A percentile compares a stretch with the other conserved stretches of the same genome.
These are phyloP conservation scores for Viridothelium virens DNA, from an alignment of 495 filamentous ascomycete genomes.

Conservation along the genomic window DNA sequence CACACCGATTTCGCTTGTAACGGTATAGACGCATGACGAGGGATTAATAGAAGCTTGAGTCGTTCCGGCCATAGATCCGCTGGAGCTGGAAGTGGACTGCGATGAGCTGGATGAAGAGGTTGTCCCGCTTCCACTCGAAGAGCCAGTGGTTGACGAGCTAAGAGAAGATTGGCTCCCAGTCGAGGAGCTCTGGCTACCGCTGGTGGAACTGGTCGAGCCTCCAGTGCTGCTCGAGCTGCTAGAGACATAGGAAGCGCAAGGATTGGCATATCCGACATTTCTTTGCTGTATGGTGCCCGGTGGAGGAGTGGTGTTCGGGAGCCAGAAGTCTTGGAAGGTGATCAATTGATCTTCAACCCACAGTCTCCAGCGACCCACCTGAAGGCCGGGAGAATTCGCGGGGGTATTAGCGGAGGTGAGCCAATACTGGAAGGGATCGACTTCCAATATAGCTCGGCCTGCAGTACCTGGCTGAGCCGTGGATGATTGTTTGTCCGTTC, in stretches of 20 bases:
- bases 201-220: background rate
- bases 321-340: background rate
- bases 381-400: background rate
- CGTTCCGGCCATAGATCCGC: background rate
- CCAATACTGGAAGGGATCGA: background rate
- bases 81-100: background rate
- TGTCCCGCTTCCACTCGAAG: background rate
- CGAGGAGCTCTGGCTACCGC: background rate
- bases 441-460: background rate
- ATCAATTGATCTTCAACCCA: conserved; percentile 2
- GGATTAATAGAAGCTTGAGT: background rate
- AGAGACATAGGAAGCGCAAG: background rate
- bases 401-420: background rate
- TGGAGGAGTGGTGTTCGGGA: background rate
- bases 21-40: background rate
- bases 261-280: background rate
- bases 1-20: background rate
- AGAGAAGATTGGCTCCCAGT: background rate
- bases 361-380: background rate
- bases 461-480: background rate
- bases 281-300: background rate
- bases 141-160: background rate
- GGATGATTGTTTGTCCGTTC: background rate
- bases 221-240: conserved; percentile 1
- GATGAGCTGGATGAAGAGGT: background rate